Evolutionary conservation across 2,329 filamentous ascomycete species (phyloP).

Genomic region (Claviceps quebecensis): DNA sequence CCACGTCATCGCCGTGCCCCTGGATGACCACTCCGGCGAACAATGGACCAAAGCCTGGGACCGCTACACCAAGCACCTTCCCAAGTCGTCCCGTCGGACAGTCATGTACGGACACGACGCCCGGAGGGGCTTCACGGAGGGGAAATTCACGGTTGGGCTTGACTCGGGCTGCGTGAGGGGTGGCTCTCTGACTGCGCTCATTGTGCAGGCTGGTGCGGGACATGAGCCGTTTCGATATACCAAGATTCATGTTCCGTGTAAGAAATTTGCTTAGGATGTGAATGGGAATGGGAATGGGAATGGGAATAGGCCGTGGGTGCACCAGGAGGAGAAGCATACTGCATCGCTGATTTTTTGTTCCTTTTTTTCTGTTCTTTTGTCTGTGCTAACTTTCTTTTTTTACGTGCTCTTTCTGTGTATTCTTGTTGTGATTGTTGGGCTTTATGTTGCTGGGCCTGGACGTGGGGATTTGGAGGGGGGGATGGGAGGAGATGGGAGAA

Average conservation of each 20-base stretch:
- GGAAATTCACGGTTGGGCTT: conserved; percentile 66
- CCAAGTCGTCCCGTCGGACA: conserved; percentile 34
- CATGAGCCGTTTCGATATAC: conserved; percentile 20
- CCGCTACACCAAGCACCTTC: conserved; percentile 27
- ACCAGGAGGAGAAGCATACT: background rate
- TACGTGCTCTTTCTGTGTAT: background rate
- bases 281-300: background rate
- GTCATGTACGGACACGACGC: conserved; percentile 85
- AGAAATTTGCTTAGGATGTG: background rate
- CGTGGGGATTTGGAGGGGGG: no score
- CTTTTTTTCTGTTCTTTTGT: background rate
- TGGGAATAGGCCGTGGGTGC: background rate
- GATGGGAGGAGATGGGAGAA: no score
- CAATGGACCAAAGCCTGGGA: conserved; percentile 57
- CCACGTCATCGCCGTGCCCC: conserved; percentile 19
- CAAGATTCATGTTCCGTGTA: conserved; percentile 29
- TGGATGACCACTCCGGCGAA: conserved; percentile 36
- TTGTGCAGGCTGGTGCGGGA: conserved; percentile 43
- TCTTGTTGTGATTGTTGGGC: background rate
- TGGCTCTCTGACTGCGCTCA: conserved; percentile 58
- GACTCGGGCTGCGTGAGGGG: conserved; percentile 75
- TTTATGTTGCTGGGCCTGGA: background rate
- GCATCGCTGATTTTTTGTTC: background rate
- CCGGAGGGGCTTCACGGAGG: conserved; percentile 45
- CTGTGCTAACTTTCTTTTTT: background rate